phyloP scores from a whole-genome alignment of 352 stramenopile species.

The Phytophthora melonis region DNA sequence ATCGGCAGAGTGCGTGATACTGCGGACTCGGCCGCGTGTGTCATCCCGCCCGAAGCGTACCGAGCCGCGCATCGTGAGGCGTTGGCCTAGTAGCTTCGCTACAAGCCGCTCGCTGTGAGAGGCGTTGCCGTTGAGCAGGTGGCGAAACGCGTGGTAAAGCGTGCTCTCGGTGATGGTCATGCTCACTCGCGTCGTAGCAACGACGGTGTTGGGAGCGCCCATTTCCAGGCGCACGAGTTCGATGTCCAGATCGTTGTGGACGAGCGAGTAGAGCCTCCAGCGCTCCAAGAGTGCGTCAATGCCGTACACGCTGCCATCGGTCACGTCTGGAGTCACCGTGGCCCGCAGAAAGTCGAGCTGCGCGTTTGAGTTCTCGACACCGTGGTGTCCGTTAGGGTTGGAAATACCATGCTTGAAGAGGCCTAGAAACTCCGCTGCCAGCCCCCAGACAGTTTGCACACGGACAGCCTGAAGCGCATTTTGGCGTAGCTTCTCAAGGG shows the following conservation, averaged over 20 bases:
- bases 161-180: background rate
- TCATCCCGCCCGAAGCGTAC: background rate
- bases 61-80: too few relatives aligned
- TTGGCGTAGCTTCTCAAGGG: background rate
- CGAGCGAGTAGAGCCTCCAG: background rate
- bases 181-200: background rate
- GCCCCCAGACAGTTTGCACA: background rate
- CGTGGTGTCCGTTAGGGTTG: background rate
- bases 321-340: background rate
- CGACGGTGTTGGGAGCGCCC: background rate
- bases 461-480: background rate
- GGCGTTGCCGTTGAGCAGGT: too few relatives aligned
- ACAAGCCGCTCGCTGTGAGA: too few relatives aligned
- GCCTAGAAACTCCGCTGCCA: slow-evolving; percentile 13
- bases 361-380: background rate
- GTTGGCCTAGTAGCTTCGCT: background rate
- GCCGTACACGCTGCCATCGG: background rate
- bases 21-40: too few relatives aligned
- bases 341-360: background rate
- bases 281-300: background rate
- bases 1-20: background rate
- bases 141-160: background rate
- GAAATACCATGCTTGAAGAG: background rate
- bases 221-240: background rate
- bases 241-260: background rate